Evolutionary conservation across 495 filamentous ascomycete genomes (phyloP).

Genomic region (Tuber magnatum): DNA sequence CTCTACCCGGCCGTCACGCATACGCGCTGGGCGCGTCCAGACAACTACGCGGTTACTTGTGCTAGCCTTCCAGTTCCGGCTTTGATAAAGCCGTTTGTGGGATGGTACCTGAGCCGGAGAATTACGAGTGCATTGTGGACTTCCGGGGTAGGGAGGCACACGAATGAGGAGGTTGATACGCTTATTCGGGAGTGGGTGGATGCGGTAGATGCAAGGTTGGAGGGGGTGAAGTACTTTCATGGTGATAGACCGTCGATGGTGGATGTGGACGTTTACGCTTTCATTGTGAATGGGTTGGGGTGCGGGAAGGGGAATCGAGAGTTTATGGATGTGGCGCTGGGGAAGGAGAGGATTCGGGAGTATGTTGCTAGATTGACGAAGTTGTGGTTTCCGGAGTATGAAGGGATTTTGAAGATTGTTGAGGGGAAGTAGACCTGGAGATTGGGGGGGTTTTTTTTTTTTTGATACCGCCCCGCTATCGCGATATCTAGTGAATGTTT

Average conservation of each 20-base stretch:
- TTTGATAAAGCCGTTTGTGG: constrained; percentile 5
- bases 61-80: background rate
- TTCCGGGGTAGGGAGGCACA: constrained; percentile 14
- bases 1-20: constrained; percentile 13
- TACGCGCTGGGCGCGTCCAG: constrained; percentile 8
- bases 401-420: constrained; percentile 7
- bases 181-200: constrained; percentile 20
- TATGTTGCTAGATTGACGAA: constrained; percentile 14
- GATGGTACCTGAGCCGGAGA: constrained; percentile 15
- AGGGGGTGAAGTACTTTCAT: constrained; percentile 22
- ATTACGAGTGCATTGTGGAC: constrained; percentile 19
- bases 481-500: background rate
- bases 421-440: constrained; percentile 5
- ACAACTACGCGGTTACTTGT: constrained; percentile 12
- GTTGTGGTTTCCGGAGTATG: constrained; percentile 30
- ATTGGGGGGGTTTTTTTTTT: background rate
- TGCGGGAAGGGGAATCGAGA: constrained; percentile 19
- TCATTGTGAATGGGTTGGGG: constrained; percentile 8
- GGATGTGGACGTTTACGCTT: constrained; percentile 14
- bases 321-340: constrained; percentile 7
- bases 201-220: constrained; percentile 16
- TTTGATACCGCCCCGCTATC: background rate
- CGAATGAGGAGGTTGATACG: constrained; percentile 8
- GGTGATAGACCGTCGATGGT: constrained; percentile 20
- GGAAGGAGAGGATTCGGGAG: constrained; percentile 16